Conservation (phyloP, 2,329 filamentous ascomycete species). For the Trichoderma semiorbis region DNA sequence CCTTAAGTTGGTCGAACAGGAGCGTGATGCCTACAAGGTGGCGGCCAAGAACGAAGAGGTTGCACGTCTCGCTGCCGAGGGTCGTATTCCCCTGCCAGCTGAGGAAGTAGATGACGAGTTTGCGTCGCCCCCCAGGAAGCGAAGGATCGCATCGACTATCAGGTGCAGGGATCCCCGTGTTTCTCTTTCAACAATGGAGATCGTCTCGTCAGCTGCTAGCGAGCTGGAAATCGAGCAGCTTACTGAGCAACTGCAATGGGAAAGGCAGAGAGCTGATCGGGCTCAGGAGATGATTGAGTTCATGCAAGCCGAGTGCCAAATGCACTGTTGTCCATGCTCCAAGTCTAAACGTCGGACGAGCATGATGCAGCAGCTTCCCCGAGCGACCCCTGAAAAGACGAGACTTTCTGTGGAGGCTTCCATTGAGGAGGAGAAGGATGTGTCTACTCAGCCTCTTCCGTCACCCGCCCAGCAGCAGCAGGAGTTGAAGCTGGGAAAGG, state of each 20-base stretch:
- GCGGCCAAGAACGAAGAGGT: conserved; percentile 71
- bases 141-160: conserved; percentile 23
- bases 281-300: conserved; percentile 73
- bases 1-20: conserved; percentile 65
- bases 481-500: conserved; percentile 23
- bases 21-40: conserved; percentile 70
- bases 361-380: conserved; percentile 20
- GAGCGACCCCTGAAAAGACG: background rate
- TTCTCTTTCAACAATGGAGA: conserved; percentile 47
- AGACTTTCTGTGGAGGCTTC: conserved; percentile 7
- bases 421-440: conserved; percentile 23
- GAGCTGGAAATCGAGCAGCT: conserved; percentile 59
- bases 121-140: conserved; percentile 54
- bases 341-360: conserved; percentile 30
- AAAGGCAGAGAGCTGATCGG: conserved; percentile 61
- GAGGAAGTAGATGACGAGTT: conserved; percentile 59
- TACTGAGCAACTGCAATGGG: conserved; percentile 51
- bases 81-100: conserved; percentile 62
- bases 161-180: conserved; percentile 38
- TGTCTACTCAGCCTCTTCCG: conserved; percentile 26
- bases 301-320: conserved; percentile 68
- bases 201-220: conserved; percentile 52
- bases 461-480: conserved; percentile 26
- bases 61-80: conserved; percentile 68
- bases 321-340: conserved; percentile 63